Percentiles rank a stretch among this genome's conserved stretches.
phyloP scores from a whole-genome alignment of 345 rosid species.

The Geranium brycei region DNA sequence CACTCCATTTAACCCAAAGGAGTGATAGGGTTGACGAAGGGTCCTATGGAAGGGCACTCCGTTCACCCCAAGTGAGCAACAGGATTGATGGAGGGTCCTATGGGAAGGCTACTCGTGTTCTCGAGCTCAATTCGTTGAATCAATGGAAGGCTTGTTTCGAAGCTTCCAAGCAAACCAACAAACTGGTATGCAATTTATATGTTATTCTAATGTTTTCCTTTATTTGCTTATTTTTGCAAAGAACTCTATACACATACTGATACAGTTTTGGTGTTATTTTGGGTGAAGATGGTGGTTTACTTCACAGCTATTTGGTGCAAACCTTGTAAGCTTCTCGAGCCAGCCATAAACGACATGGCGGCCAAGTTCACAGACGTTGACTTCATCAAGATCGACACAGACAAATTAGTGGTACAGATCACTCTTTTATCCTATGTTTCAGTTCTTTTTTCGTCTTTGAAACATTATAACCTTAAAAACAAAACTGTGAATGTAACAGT shows the following conservation, averaged over 20 bases:
- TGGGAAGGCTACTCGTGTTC: constrained; percentile 11
- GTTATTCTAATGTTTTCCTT: too few relatives aligned
- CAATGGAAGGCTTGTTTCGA: constrained; percentile 49
- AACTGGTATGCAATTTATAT: constrained; percentile 29
- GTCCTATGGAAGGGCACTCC: neutral
- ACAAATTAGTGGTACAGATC: constrained; percentile 29
- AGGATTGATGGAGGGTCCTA: neutral
- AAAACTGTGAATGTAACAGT: constrained; percentile 17
- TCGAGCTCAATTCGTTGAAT: constrained; percentile 33
- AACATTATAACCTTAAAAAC: neutral
- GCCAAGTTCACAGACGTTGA: constrained; percentile 39
- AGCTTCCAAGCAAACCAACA: constrained; percentile 40
- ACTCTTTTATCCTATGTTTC: neutral
- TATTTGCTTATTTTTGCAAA: neutral
- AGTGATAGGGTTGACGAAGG: neutral
- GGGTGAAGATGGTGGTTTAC: constrained; percentile 43
- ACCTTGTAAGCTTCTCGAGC: constrained; percentile 54
- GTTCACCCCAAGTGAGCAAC: too few relatives aligned
- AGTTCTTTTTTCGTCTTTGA: neutral
- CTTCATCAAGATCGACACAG: constrained; percentile 68
- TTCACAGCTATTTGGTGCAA: constrained; percentile 79
- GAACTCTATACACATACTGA: too few relatives aligned
- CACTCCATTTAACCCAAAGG: neutral
- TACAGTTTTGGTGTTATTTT: neutral
- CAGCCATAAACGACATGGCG: constrained; percentile 37